phyloP scores from a whole-genome alignment of 2,329 filamentous ascomycete species.

The Aureobasidium sp. region DNA sequence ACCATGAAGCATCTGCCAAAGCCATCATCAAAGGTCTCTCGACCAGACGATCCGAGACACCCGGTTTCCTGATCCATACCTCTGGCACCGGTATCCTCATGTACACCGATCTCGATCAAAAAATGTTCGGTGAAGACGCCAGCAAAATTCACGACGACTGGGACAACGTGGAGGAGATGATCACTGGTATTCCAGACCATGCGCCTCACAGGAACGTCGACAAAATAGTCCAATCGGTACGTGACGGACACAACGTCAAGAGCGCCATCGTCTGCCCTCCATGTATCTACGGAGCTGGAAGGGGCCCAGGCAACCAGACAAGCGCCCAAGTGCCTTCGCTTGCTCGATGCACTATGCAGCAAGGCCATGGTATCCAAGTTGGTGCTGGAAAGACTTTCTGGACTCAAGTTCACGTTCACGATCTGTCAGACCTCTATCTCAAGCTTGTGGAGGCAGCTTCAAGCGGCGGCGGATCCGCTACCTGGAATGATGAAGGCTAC shows the following conservation, averaged over 20 bases:
- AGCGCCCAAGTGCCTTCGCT: slow-evolving; percentile 55
- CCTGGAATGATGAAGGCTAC: slow-evolving; percentile 59
- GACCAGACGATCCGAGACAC: slow-evolving; percentile 33
- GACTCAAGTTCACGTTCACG: slow-evolving; percentile 53
- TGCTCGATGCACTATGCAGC: slow-evolving; percentile 45
- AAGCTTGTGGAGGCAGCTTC: slow-evolving; percentile 47
- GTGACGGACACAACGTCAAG: slow-evolving; percentile 43
- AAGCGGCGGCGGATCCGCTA: slow-evolving; percentile 31
- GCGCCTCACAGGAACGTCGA: slow-evolving; percentile 63
- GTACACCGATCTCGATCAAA: slow-evolving; percentile 42
- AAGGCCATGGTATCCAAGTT: slow-evolving; percentile 49
- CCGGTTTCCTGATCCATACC: slow-evolving; percentile 43
- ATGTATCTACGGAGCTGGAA: slow-evolving; percentile 51
- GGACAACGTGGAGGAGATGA: slow-evolving; percentile 46
- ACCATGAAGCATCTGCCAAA: slow-evolving; percentile 41
- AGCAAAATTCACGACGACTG: slow-evolving; percentile 54
- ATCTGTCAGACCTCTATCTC: slow-evolving; percentile 51
- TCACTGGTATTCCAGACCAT: slow-evolving; percentile 50
- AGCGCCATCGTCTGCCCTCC: slow-evolving; percentile 62
- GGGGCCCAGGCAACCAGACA: slow-evolving; percentile 49
- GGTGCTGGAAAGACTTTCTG: slow-evolving; percentile 51
- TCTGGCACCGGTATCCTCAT: slow-evolving; percentile 53
- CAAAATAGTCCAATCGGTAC: slow-evolving; percentile 54
- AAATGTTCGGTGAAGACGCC: slow-evolving; percentile 41
- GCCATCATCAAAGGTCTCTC: slow-evolving; percentile 49